Evolutionary conservation across 345 rosid genomes (phyloP).

Genomic region (Lagerstroemia speciosa): DNA sequence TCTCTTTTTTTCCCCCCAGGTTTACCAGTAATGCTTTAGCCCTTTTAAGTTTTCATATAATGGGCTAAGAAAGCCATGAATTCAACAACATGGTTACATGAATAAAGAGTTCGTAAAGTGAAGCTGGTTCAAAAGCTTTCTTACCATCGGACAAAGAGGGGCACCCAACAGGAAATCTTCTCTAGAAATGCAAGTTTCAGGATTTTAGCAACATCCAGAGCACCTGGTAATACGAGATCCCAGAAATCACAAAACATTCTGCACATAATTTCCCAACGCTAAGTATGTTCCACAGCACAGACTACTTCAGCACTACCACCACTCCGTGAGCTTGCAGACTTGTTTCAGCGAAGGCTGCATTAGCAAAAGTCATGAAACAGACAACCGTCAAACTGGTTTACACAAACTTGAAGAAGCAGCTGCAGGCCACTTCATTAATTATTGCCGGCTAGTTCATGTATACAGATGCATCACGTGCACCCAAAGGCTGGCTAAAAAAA

Average conservation of each 20-base stretch:
- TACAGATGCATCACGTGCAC: not conserved
- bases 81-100: not conserved
- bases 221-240: not conserved
- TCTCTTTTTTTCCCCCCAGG: no score
- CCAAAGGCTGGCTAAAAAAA: no score
- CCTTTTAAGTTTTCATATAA: no score
- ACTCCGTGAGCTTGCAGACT: not conserved
- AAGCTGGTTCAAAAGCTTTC: not conserved
- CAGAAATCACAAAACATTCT: not conserved
- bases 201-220: not conserved
- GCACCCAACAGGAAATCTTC: not conserved
- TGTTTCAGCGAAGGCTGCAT: not conserved
- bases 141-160: not conserved
- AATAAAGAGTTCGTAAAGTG: not conserved
- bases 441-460: not conserved
- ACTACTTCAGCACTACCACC: not conserved
- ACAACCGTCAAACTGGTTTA: not conserved
- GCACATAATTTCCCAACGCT: not conserved
- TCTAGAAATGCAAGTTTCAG: not conserved
- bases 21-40: no score
- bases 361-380: not conserved
- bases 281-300: not conserved
- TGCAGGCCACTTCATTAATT: not conserved
- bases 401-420: not conserved
- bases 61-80: no score